Evolutionary conservation across 2,329 filamentous ascomycete species (phyloP).

Genomic region (Aspergillus intermedius): DNA sequence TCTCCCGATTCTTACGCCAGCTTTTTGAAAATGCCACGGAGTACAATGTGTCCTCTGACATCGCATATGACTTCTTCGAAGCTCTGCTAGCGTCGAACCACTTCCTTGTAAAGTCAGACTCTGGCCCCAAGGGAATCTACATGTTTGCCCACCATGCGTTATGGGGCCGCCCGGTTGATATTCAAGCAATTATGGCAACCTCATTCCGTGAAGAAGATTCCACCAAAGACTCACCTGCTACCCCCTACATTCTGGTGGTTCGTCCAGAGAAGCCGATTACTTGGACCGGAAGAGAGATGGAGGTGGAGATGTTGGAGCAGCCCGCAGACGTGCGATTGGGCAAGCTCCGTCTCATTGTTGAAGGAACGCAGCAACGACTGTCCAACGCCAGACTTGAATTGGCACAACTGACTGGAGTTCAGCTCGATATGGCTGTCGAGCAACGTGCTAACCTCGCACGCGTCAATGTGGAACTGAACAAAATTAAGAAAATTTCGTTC

Average conservation of each 20-base stretch:
- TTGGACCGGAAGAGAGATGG: slow-evolving; percentile 75
- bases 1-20: slow-evolving; percentile 82
- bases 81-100: slow-evolving; percentile 75
- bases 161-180: slow-evolving; percentile 67
- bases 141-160: slow-evolving; percentile 79
- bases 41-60: slow-evolving; percentile 71
- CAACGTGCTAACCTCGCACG: slow-evolving; percentile 88
- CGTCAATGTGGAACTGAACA: slow-evolving; percentile 83
- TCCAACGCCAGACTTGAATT: slow-evolving; percentile 73
- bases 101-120: slow-evolving; percentile 69
- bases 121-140: slow-evolving; percentile 69
- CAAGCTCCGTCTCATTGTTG: slow-evolving; percentile 79
- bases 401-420: slow-evolving; percentile 68
- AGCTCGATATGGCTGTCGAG: slow-evolving; percentile 83
- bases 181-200: slow-evolving; percentile 77
- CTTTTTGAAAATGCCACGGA: slow-evolving; percentile 96
- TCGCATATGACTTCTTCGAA: slow-evolving; percentile 70
- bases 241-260: slow-evolving; percentile 80
- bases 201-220: slow-evolving; percentile 63
- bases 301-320: slow-evolving; percentile 66
- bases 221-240: slow-evolving; percentile 62
- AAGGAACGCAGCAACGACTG: slow-evolving; percentile 73
- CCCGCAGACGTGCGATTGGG: slow-evolving; percentile 80
- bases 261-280: slow-evolving; percentile 69
- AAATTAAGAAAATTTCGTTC: slow-evolving; percentile 92